These are phyloP conservation scores for Chloris gayana DNA, from an alignment of 176 grass and related monocot genomes.

Conservation along the genomic window DNA sequence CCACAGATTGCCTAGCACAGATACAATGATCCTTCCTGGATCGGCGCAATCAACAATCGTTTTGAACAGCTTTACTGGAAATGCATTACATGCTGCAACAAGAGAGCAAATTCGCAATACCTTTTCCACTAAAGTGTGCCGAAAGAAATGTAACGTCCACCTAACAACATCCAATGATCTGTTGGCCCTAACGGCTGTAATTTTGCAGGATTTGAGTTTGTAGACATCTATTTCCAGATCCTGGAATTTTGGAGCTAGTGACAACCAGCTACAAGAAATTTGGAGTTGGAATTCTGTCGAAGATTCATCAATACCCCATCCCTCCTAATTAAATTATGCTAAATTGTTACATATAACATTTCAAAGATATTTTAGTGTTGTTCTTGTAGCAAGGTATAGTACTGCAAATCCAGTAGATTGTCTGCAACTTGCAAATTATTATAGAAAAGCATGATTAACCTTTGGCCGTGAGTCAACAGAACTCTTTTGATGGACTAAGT, in stretches of 20 bases:
- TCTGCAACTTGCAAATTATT: background rate
- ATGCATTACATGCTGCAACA: conserved; percentile 13
- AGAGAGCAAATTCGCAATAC: background rate
- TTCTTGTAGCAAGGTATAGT: background rate
- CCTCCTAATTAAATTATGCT: background rate
- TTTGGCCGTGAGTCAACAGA: conserved; percentile 42
- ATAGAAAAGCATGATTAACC: conserved; percentile 43
- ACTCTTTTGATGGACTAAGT: conserved; percentile 72
- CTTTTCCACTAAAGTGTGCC: background rate
- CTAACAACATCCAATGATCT: background rate
- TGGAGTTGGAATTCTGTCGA: background rate
- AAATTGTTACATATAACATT: conserved; percentile 21
- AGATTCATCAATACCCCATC: background rate
- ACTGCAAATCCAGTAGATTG: background rate
- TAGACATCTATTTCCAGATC: background rate
- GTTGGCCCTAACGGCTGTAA: background rate
- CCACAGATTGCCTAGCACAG: background rate
- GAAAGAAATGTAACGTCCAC: too few relatives aligned
- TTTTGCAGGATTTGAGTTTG: background rate
- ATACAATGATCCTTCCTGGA: background rate
- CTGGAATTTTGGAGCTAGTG: background rate
- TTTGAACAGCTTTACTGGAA: conserved; percentile 2
- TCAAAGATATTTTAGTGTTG: background rate
- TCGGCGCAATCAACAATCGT: background rate
- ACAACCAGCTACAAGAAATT: background rate